Conservation (phyloP, 129 eudicot genomes). For the Flaveria bidentis region DNA sequence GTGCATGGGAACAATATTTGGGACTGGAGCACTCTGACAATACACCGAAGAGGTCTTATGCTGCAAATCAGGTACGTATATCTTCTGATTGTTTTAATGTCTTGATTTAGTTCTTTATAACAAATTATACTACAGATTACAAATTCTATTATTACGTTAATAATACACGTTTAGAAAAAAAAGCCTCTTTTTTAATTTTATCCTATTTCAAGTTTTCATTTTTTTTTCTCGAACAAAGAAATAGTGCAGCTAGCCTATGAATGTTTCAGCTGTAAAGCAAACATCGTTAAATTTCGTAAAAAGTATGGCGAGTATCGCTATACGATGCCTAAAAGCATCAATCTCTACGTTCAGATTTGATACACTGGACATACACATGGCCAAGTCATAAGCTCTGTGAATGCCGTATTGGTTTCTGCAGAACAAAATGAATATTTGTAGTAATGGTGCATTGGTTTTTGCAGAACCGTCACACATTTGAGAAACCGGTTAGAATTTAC, state of each 20-base stretch:
- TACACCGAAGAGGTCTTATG: slow-evolving; percentile 65
- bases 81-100: background rate
- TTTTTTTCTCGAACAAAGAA: background rate
- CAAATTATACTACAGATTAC: background rate
- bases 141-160: background rate
- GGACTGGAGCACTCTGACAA: slow-evolving; percentile 85
- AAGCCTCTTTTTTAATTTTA: background rate
- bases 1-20: slow-evolving; percentile 86
- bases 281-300: too few relatives aligned
- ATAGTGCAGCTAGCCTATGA: background rate
- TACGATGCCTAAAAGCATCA: too few relatives aligned
- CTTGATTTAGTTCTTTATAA: background rate
- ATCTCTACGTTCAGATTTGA: too few relatives aligned
- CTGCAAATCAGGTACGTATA: slow-evolving; percentile 64
- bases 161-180: background rate
- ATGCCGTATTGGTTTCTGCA: too few relatives aligned
- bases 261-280: background rate
- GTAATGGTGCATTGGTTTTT: slow-evolving; percentile 19
- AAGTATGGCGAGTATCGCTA: too few relatives aligned
- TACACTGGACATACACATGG: too few relatives aligned
- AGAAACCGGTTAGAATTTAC: slow-evolving; percentile 78
- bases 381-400: too few relatives aligned
- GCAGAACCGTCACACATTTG: slow-evolving; percentile 86
- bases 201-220: background rate
- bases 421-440: slow-evolving; percentile 7